Evolutionary conservation across 345 rosid genomes (phyloP).

Genomic region (Fremontodendron californicum): DNA sequence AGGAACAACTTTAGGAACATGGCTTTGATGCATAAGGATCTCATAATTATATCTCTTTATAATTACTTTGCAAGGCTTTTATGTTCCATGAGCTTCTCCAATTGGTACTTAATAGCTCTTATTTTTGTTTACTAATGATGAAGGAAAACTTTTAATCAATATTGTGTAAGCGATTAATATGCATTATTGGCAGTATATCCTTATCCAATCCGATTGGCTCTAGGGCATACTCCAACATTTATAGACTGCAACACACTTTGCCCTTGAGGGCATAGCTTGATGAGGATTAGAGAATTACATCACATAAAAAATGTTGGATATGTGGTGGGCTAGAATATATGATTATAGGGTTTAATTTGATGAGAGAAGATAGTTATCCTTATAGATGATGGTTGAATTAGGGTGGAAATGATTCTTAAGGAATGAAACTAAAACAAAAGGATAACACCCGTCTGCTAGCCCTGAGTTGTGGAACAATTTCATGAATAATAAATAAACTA

Average conservation of each 20-base stretch:
- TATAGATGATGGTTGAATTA: background rate
- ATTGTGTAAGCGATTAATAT: no score
- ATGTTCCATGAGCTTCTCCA: no score
- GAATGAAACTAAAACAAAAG: background rate
- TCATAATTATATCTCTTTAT: no score
- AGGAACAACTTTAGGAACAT: no score
- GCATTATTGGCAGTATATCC: no score
- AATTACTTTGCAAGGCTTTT: no score
- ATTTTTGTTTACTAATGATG: no score
- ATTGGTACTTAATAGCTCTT: no score
- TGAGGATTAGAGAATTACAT: background rate
- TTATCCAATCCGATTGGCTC: no score
- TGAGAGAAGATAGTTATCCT: background rate
- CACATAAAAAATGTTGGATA: background rate
- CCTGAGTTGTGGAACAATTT: background rate
- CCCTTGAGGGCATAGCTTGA: background rate
- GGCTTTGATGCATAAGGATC: no score
- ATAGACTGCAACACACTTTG: background rate
- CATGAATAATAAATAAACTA: background rate
- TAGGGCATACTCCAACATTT: no score
- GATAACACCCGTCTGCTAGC: background rate
- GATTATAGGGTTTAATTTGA: background rate
- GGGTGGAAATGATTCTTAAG: background rate
- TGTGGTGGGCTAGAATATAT: background rate
- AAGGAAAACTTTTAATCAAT: no score